Evolutionary conservation across 306 rosid genomes (phyloP).

Genomic region (Dryas octopetala): DNA sequence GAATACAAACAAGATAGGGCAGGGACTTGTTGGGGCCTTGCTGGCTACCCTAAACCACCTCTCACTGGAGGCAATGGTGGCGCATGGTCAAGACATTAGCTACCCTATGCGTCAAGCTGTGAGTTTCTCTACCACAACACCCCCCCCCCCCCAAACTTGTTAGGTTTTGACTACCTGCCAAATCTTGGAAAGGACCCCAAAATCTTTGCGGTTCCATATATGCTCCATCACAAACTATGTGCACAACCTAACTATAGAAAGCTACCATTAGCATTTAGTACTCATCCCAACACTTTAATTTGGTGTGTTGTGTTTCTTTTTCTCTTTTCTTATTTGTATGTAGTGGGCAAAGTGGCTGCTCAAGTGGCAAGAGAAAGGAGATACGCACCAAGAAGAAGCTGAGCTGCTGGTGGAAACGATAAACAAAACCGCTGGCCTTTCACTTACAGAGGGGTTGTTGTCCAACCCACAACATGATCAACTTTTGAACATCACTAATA

Average conservation of each 20-base stretch:
- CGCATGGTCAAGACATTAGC: slow-evolving; percentile 64
- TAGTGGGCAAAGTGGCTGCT: slow-evolving; percentile 86
- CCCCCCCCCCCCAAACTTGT: too few relatives aligned
- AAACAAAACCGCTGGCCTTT: slow-evolving; percentile 56
- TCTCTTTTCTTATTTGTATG: neutral
- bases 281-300: neutral
- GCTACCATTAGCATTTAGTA: neutral
- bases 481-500: slow-evolving; percentile 57
- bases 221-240: too few relatives aligned
- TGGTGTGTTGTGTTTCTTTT: neutral
- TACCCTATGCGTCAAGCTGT: slow-evolving; percentile 54
- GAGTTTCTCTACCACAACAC: slow-evolving; percentile 25
- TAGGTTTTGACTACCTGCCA: neutral
- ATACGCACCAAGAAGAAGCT: slow-evolving; percentile 55
- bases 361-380: slow-evolving; percentile 66
- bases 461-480: slow-evolving; percentile 39
- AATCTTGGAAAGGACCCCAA: neutral
- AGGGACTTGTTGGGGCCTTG: slow-evolving; percentile 53
- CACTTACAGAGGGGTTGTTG: slow-evolving; percentile 41
- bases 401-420: slow-evolving; percentile 63
- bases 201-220: too few relatives aligned
- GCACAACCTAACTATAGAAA: too few relatives aligned
- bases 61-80: slow-evolving; percentile 54
- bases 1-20: slow-evolving; percentile 34
- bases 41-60: slow-evolving; percentile 57